Evolutionary conservation across 2,329 filamentous ascomycete genomes (phyloP), one percentile per base, ranked within the genome.

Genomic region (Fusarium caatingaense): DNA sequence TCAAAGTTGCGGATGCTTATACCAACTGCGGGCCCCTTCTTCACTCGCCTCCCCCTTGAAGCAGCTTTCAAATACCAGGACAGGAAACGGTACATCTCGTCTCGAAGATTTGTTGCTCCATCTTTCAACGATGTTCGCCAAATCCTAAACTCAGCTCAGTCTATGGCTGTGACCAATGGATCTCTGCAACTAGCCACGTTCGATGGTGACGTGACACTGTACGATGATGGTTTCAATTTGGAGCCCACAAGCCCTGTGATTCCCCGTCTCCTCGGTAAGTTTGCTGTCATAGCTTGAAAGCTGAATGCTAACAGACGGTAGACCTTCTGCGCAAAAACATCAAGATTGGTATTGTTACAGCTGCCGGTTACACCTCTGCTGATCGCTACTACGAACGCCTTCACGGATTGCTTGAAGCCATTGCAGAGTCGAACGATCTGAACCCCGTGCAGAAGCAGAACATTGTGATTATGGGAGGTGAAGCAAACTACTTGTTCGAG

Each of bases 41-140:
- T 98, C 82, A 98, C 95, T 0, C 87, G 91, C 8, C 83, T 98
- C 5, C 91, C 92, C 4, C 88, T 98, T 11, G 93, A 95, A 77
- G 93, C 94, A 50, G 95, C 95, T 9, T 98, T 98, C 83, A 90
- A 91, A 72, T 95, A 93, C 80, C 96, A 98, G 80, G 96, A 99
- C 79, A 83, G 86, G 62, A 91, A 91, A 69, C 90, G 96, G 9
- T 92, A 91, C 79, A 99, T 99, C 76, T 97, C 93, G 28, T 93
- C 91, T 3, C 88, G 96, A 25, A 91, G 96, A 65, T 98, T 98
- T 78, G 96, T 99, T 3, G 92, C 95, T 2, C 96, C 96, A 0
- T 97, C 93, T 3, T 99, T 99, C 86, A 99, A 99, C 81, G 96
- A 99, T 78, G 90, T 99, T 63, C 90, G 96, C 4, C 86, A 98